A percentile compares a stretch with the other conserved stretches of the same genome.
Conservation (phyloP, 768 basidiomycete species). For the Phanerodontia chrysosporium region DNA sequence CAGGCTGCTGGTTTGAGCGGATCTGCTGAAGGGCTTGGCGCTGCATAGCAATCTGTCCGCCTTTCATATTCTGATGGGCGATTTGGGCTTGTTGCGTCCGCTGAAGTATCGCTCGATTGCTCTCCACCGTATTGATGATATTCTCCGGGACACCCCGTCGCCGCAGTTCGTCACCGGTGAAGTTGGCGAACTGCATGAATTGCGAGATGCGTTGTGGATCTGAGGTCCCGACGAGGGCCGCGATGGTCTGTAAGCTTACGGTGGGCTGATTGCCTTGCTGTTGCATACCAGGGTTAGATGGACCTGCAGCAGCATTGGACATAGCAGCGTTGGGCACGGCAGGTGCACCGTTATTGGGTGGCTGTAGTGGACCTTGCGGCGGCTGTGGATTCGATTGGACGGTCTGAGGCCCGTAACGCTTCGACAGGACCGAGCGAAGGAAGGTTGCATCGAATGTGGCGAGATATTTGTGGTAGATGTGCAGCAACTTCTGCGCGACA, state of each 20-base stretch:
- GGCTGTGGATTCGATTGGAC: background rate
- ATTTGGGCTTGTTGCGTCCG: constrained; percentile 14
- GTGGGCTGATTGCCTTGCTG: background rate
- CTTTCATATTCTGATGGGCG: background rate
- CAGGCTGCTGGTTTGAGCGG: background rate
- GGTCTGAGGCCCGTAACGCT: background rate
- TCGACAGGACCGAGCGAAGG: constrained; percentile 4
- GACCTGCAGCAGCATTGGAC: background rate
- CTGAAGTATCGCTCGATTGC: constrained; percentile 36
- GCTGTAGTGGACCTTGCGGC: background rate
- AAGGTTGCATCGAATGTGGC: constrained; percentile 47
- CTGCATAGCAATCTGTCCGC: background rate
- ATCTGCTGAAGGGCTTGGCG: background rate
- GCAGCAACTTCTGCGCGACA: constrained; percentile 54
- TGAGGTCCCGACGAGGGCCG: constrained; percentile 5
- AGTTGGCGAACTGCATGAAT: constrained; percentile 45
- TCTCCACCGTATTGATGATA: constrained; percentile 55
- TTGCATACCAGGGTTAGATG: background rate
- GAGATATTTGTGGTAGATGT: constrained; percentile 59
- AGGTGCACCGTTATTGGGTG: background rate
- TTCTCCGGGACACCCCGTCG: constrained; percentile 43
- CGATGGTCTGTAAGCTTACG: background rate
- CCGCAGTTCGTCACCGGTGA: constrained; percentile 48
- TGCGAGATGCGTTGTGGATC: constrained; percentile 37
- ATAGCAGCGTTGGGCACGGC: background rate